Base-by-base conservation (phyloP, 352 stramenopile genomes). In the Thalassiosira mediterranea region DNA sequence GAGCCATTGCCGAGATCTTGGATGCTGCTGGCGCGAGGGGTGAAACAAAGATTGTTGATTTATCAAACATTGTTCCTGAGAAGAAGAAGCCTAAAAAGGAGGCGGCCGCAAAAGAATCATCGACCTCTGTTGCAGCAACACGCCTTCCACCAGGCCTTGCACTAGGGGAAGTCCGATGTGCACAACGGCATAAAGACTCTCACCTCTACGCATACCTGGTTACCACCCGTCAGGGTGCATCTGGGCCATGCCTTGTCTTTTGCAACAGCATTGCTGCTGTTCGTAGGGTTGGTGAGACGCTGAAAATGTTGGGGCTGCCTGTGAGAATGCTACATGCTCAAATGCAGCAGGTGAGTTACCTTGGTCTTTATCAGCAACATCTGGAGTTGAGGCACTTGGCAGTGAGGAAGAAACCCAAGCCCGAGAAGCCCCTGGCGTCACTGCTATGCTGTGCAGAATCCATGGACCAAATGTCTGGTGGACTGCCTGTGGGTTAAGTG, bases 201-300 rank as follows among this genome's bases (percentile, higher is more conserved):
- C 84, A 94, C 73, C 51, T 91, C 7, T 94, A 94, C 65, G 82
- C 83, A 1, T 94, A 89, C 54, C 65, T 94, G 3, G 79, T 88
- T 21, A 90, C 88, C 4, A 91, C 84, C 4, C 44, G 60, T 25
- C 82, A 90, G 44, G 88, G 86, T 68, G 64, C 72, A 23, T 81
- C 76, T 11, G 88, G 88, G 13, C 86, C 86, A 31, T 88, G 81
- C 70, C 74, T 93, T 26, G 83, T 93, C 8, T 93, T 93, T 83
- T 92, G 86, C 57, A 93, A 93, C 62, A 91, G 82, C 11, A 92
- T 93, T 73, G 84, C 74, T 2, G 84, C 59, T 32, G 88, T 92
- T 15, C 53, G 74, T 21, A 84, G 88, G 25, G 82, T 93, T 7
- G 84, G 82, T 38, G 62, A 83, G 29, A 93, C 88, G 4, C 58